A percentile compares a stretch with the other conserved stretches of the same genome.
Evolutionary conservation across 163 green algal genomes (phyloP).

Genomic region (Scenedesmus sp.): DNA sequence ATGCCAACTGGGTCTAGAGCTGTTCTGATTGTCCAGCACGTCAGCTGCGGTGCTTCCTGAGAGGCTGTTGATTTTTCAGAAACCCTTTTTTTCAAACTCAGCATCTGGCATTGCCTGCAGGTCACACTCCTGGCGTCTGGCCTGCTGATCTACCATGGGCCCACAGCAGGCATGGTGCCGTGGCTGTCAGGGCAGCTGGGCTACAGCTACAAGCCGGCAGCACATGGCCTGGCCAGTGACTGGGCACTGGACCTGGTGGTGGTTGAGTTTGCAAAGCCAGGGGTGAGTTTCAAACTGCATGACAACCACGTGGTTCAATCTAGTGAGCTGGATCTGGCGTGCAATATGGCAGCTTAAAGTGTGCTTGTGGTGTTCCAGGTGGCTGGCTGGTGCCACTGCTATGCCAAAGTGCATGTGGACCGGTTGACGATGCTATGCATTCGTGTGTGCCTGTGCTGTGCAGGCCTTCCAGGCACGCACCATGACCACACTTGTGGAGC

Average conservation of each 20-base stretch:
- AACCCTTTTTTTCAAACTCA: neutral
- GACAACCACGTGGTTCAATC: too few relatives aligned
- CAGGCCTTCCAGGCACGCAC: neutral
- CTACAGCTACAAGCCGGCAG: conserved; percentile 66
- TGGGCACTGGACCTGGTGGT: conserved; percentile 75
- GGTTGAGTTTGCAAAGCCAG: conserved; percentile 63
- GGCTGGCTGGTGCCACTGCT: neutral
- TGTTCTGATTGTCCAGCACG: neutral
- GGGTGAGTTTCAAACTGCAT: neutral
- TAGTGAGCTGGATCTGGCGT: too few relatives aligned
- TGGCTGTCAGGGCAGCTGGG: conserved; percentile 67
- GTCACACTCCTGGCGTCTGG: conserved; percentile 70
- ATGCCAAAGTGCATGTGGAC: neutral
- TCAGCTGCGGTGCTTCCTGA: neutral
- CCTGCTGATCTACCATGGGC: conserved; percentile 72
- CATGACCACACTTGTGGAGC: conserved; percentile 15
- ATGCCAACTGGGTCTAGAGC: too few relatives aligned
- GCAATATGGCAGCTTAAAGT: too few relatives aligned
- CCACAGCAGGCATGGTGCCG: conserved; percentile 53
- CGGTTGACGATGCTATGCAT: neutral
- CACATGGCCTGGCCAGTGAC: conserved; percentile 62
- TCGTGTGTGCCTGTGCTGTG: neutral
- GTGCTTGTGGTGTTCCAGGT: neutral
- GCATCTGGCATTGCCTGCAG: conserved; percentile 27
- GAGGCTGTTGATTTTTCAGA: neutral